Conservation (phyloP, 2,329 filamentous ascomycete species). For the Fusarium sp. region DNA sequence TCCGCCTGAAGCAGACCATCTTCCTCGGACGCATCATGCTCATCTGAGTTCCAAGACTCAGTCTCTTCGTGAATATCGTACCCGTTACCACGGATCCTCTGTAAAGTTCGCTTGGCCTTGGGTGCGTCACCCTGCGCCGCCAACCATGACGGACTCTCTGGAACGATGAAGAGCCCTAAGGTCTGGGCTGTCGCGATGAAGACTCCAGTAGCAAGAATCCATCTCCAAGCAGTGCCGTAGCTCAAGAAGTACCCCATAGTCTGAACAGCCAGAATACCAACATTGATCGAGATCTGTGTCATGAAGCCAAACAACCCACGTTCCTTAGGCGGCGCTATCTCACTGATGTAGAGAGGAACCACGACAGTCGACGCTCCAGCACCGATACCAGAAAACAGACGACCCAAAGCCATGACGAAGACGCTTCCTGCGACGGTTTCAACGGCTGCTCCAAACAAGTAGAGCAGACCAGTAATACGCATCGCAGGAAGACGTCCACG, state of each 20-base stretch:
- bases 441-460: conserved; percentile 78
- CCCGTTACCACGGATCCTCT: conserved; percentile 78
- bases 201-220: conserved; percentile 82
- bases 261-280: conserved; percentile 88
- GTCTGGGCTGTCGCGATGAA: conserved; percentile 75
- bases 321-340: conserved; percentile 81
- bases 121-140: conserved; percentile 73
- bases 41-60: conserved; percentile 66
- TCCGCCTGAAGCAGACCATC: conserved; percentile 70
- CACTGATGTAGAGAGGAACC: conserved; percentile 93
- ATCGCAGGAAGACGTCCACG: conserved; percentile 83
- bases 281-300: conserved; percentile 94
- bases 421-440: conserved; percentile 80
- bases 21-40: conserved; percentile 69
- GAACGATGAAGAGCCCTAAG: conserved; percentile 78
- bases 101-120: conserved; percentile 75
- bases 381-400: conserved; percentile 84
- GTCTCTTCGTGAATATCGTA: conserved; percentile 81
- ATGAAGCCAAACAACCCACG: conserved; percentile 85
- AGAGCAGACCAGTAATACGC: conserved; percentile 81
- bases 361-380: conserved; percentile 93
- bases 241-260: conserved; percentile 89
- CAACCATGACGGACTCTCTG: conserved; percentile 91
- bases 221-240: conserved; percentile 81
- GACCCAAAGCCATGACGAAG: conserved; percentile 75